Evolutionary conservation across 2,329 filamentous ascomycete species (phyloP).

Genomic region (Talaromyces verruculosus): DNA sequence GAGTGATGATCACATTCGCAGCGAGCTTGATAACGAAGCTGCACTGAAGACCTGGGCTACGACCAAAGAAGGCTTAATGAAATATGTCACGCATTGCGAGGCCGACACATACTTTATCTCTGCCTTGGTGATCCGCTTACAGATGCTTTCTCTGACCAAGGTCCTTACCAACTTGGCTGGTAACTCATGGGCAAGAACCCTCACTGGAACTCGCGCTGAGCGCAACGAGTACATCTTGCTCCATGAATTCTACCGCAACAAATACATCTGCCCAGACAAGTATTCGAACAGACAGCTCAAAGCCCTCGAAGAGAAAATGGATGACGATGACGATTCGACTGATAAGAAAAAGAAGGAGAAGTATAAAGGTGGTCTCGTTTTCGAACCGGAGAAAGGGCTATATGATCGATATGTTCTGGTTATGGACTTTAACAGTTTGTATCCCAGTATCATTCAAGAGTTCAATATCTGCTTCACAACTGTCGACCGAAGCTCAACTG

Average conservation of each 20-base stretch:
- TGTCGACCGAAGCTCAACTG: constrained; percentile 72
- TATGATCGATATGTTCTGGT: constrained; percentile 98
- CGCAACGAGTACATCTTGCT: constrained; percentile 99
- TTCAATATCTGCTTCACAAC: constrained; percentile 99
- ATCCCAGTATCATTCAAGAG: constrained; percentile 98
- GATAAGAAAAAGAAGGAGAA: constrained; percentile 98
- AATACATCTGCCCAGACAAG: constrained; percentile 98
- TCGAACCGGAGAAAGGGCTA: constrained; percentile 93
- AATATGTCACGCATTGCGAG: constrained; percentile 91
- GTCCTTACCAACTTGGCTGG: constrained; percentile 94
- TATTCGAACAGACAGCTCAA: constrained; percentile 75
- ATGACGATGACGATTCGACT: constrained; percentile 61
- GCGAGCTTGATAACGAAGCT: constrained; percentile 84
- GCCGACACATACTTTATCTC: constrained; percentile 95
- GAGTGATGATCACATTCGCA: constrained; percentile 66
- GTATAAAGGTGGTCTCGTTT: constrained; percentile 96
- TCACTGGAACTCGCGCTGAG: constrained; percentile 93
- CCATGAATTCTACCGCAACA: constrained; percentile 93
- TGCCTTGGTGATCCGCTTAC: constrained; percentile 81
- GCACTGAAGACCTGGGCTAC: constrained; percentile 84
- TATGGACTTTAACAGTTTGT: constrained; percentile 99
- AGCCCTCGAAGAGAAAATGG: constrained; percentile 66
- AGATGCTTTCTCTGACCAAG: constrained; percentile 91
- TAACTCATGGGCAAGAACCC: constrained; percentile 95
- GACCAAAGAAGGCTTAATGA: constrained; percentile 80